These are phyloP conservation scores for Erythrophleum ivorense DNA, from an alignment of 331 rosid species.

Conservation along the genomic window DNA sequence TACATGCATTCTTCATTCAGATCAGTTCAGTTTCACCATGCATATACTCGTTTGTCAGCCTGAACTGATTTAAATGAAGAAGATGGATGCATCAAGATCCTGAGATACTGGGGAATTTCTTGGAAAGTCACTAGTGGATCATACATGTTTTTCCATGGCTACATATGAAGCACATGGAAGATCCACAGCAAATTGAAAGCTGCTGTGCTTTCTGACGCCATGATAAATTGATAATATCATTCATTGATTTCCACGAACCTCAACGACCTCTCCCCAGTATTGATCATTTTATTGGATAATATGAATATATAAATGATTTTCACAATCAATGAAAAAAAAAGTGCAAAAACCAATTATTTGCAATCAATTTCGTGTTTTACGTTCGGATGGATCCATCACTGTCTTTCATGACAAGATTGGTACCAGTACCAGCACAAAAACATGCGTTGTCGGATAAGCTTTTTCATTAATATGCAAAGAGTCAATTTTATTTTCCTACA, in stretches of 20 bases:
- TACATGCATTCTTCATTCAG: no score
- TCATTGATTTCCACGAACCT: slow-evolving; percentile 2
- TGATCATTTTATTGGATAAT: background rate
- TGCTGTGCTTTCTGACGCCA: no score
- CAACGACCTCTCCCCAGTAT: background rate
- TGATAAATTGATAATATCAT: background rate
- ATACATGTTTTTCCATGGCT: background rate
- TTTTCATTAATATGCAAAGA: background rate
- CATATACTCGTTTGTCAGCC: background rate
- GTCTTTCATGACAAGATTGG: background rate
- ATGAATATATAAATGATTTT: background rate
- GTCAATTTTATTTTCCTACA: no score
- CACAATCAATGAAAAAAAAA: background rate
- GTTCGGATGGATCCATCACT: slow-evolving; percentile 1
- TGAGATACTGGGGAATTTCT: background rate
- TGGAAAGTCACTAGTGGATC: background rate
- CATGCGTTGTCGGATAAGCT: slow-evolving; percentile 19
- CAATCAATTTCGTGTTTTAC: slow-evolving; percentile 6
- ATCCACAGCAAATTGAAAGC: background rate
- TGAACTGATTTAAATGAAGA: background rate
- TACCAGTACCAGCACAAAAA: background rate
- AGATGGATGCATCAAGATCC: background rate
- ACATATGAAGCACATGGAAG: background rate
- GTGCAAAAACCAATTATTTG: slow-evolving; percentile 23
- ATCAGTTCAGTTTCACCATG: background rate